These are phyloP conservation scores for Fonsecaea multimorphosa DNA, from an alignment of 2,329 filamentous ascomycete genomes.

Conservation along the genomic window DNA sequence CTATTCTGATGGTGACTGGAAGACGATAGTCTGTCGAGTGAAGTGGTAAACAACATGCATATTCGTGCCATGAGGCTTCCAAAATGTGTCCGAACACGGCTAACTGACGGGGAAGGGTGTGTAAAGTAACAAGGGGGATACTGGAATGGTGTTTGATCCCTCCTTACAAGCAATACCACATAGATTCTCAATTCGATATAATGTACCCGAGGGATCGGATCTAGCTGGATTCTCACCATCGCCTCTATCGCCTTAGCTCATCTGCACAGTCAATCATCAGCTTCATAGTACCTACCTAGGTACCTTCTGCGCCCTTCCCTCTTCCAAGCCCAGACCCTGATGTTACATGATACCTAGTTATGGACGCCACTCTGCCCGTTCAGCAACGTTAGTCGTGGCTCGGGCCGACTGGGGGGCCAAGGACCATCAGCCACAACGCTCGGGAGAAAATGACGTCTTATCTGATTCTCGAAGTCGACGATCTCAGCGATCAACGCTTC, in stretches of 20 bases:
- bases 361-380: background rate
- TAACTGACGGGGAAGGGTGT: background rate
- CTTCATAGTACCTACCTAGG: no score
- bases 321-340: background rate
- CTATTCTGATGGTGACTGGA: slow-evolving; percentile 78
- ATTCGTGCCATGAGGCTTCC: background rate
- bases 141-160: background rate
- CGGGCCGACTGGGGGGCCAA: background rate
- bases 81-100: background rate
- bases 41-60: background rate
- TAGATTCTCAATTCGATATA: no score
- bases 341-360: background rate
- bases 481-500: background rate
- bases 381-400: background rate
- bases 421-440: background rate
- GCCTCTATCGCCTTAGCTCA: background rate
- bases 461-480: background rate
- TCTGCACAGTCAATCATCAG: background rate
- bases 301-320: background rate
- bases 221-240: background rate
- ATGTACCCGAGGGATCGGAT: no score
- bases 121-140: background rate
- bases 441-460: background rate
- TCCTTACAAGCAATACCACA: no score
- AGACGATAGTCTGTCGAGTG: slow-evolving; percentile 31